These are phyloP conservation scores for Fraxinus angustifolia DNA, from an alignment of 305 asterid genomes.

Conservation along the genomic window DNA sequence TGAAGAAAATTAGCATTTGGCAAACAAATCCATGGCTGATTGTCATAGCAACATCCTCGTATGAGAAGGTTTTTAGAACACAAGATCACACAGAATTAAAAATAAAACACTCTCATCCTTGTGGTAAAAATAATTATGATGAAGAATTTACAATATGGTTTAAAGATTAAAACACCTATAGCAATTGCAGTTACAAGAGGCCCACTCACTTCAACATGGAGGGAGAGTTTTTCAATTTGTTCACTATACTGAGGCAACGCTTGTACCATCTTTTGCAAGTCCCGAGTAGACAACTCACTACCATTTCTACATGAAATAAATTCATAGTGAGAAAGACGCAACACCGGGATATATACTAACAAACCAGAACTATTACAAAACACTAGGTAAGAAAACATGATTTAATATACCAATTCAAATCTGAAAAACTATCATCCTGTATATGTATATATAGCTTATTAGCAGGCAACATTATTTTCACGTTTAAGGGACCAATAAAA, in stretches of 20 bases:
- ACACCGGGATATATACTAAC: not conserved
- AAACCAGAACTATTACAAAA: conserved; percentile 3
- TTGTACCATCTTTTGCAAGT: conserved; percentile 99
- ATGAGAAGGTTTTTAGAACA: not conserved
- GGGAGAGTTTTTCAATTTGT: conserved; percentile 98
- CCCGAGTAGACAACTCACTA: conserved; percentile 84
- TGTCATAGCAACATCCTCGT: not conserved
- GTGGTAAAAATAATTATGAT: conserved; percentile 1
- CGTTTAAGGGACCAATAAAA: not conserved
- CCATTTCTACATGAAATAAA: conserved; percentile 53
- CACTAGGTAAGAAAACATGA: conserved; percentile 2
- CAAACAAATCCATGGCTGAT: not conserved
- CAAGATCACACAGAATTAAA: not conserved
- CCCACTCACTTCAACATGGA: conserved; percentile 96
- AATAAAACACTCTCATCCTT: not conserved
- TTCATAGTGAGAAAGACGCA: not conserved
- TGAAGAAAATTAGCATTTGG: not conserved
- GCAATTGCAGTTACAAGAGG: conserved; percentile 21
- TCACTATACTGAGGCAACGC: conserved; percentile 99
- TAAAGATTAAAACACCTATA: conserved; percentile 15
- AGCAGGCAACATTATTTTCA: conserved; percentile 4
- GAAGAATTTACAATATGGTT: not conserved
- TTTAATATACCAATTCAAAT: not conserved
- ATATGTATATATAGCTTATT: not conserved
- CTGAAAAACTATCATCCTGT: not conserved